phyloP scores from a whole-genome alignment of 2,329 filamentous ascomycete genomes.

The Fusarium irregulare region DNA sequence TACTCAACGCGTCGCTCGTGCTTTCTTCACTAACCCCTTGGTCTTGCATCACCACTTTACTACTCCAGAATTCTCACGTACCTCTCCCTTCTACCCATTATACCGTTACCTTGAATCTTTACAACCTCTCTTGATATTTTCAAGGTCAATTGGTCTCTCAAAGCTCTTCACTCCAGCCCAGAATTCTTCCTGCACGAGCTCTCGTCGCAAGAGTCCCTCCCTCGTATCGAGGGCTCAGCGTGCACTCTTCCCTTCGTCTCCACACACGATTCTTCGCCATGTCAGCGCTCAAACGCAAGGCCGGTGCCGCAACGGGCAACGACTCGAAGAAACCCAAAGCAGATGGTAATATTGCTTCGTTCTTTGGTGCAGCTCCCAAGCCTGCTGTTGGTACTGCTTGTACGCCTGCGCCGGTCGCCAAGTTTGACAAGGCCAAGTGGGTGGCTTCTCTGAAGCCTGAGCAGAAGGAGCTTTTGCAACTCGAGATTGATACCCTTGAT shows the following conservation, averaged over 20 bases:
- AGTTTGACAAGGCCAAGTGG: conserved; percentile 93
- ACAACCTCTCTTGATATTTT: not conserved
- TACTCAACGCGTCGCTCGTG: conserved; percentile 33
- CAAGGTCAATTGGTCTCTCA: not conserved
- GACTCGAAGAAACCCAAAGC: conserved; percentile 78
- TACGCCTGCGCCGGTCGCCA: conserved; percentile 54
- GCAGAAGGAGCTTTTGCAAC: conserved; percentile 81
- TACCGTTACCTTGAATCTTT: not conserved
- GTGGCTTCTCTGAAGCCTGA: conserved; percentile 81
- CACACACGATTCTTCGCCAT: conserved; percentile 51
- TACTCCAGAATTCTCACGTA: conserved; percentile 25
- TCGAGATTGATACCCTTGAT: conserved; percentile 93
- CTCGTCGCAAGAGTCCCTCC: conserved; percentile 25
- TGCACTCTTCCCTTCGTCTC: conserved; percentile 33
- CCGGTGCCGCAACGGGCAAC: conserved; percentile 56
- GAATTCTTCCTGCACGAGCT: conserved; percentile 28
- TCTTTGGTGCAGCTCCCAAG: conserved; percentile 80
- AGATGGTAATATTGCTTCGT: conserved; percentile 86
- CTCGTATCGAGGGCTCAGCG: conserved; percentile 27
- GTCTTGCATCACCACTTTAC: conserved; percentile 34
- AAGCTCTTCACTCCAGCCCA: conserved; percentile 4
- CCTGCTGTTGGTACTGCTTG: conserved; percentile 48
- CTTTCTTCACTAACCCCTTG: conserved; percentile 20
- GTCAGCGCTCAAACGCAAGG: conserved; percentile 75
- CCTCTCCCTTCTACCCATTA: conserved; percentile 11